These are phyloP conservation scores for Saccharum spontaneum DNA, from an alignment of 176 grass and related monocot genomes.

Conservation along the genomic window DNA sequence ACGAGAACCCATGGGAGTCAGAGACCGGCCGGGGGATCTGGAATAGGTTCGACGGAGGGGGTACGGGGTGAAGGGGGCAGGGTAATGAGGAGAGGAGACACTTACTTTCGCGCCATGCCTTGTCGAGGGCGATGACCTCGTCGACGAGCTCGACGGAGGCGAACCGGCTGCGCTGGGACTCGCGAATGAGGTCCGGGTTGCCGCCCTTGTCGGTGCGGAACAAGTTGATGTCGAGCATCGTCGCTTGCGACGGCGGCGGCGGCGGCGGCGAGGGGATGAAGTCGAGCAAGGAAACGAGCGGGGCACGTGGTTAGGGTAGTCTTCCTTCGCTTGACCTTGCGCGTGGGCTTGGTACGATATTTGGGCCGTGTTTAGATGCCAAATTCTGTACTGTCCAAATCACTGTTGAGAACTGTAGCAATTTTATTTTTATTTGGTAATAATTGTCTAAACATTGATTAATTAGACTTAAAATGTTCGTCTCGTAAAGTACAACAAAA, in stretches of 20 bases:
- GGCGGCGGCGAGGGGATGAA: neutral
- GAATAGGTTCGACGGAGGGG: neutral
- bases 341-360: neutral
- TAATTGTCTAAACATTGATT: no score
- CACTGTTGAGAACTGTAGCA: no score
- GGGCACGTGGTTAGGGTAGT: neutral
- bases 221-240: constrained; percentile 87
- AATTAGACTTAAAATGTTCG: no score
- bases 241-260: neutral
- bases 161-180: constrained; percentile 72
- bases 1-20: neutral
- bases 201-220: constrained; percentile 79
- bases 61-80: no score
- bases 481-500: no score
- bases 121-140: constrained; percentile 78
- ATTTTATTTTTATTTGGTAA: no score
- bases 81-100: neutral
- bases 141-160: constrained; percentile 68
- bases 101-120: constrained; percentile 81
- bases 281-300: neutral
- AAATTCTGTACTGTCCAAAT: no score
- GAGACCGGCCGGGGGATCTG: neutral
- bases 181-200: constrained; percentile 63
- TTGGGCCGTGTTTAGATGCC: no score
- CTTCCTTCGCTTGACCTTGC: no score